phyloP scores from a whole-genome alignment of 1,284 basidiomycete genomes.

The Violaceomyces palustris region DNA sequence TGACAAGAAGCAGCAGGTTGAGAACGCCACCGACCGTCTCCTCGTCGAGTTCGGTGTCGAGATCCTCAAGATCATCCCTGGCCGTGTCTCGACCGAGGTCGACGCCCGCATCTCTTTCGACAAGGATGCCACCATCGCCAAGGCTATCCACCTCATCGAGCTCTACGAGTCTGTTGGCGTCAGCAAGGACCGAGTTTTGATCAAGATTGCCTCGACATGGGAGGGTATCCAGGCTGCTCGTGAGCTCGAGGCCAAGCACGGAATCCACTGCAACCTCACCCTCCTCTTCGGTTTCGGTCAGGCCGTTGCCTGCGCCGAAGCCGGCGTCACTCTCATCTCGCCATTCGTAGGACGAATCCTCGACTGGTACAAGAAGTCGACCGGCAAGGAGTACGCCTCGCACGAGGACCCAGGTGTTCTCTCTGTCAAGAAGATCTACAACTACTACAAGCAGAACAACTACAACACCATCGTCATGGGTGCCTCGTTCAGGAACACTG shows the following conservation, averaged over 20 bases:
- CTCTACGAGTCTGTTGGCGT: constrained; percentile 89
- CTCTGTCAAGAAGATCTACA: constrained; percentile 90
- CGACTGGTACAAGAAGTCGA: constrained; percentile 51
- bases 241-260: constrained; percentile 78
- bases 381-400: constrained; percentile 48
- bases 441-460: constrained; percentile 94
- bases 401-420: constrained; percentile 87
- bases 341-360: constrained; percentile 86
- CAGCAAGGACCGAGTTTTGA: constrained; percentile 79
- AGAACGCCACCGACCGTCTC: constrained; percentile 79
- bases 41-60: constrained; percentile 95
- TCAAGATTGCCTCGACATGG: constrained; percentile 99
- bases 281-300: constrained; percentile 97
- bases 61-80: constrained; percentile 92
- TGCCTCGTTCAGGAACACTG: constrained; percentile 81
- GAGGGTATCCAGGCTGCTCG: constrained; percentile 98
- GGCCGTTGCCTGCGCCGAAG: constrained; percentile 97
- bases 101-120: constrained; percentile 96
- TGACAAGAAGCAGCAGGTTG: constrained; percentile 44
- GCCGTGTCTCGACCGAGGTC: constrained; percentile 97
- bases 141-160: constrained; percentile 77
- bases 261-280: constrained; percentile 97
- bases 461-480: constrained; percentile 99
- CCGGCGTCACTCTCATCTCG: constrained; percentile 94
- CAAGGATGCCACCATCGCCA: constrained; percentile 82